Conservation (phyloP, 179 eudicot species). For the Heliamphora pulchella region DNA sequence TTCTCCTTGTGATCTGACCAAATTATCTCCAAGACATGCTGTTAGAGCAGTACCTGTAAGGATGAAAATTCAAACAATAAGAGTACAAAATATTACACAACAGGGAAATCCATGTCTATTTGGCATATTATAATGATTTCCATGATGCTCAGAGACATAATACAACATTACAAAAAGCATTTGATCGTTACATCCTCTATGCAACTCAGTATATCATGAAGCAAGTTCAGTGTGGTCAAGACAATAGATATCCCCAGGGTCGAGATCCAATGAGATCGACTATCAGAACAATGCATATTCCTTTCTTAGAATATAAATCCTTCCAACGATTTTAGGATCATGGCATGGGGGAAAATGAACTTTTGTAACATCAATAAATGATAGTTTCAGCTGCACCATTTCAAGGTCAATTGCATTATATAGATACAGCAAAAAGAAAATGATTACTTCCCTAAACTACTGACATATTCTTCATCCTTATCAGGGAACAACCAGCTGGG, state of each 20-base stretch:
- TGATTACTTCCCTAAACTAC: neutral
- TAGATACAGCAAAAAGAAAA: neutral
- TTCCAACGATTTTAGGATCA: neutral
- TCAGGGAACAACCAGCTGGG: conserved; percentile 4
- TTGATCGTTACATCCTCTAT: neutral
- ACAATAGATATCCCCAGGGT: neutral
- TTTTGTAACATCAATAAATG: neutral
- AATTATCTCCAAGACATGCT: conserved; percentile 53
- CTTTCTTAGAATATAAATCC: neutral
- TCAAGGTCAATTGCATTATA: conserved; percentile 3
- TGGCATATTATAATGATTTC: neutral
- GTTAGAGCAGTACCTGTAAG: conserved; percentile 58
- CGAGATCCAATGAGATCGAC: neutral
- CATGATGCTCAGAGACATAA: neutral
- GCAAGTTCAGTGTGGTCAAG: neutral
- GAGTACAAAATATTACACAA: neutral
- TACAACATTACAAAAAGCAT: no score
- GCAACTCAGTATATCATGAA: neutral
- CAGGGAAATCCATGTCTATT: neutral
- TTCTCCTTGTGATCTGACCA: conserved; percentile 29
- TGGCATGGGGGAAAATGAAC: neutral
- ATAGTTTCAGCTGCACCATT: neutral
- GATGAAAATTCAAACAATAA: neutral
- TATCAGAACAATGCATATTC: neutral
- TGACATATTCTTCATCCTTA: neutral